Percentiles rank a stretch among this genome's conserved stretches.
Evolutionary conservation across 2,329 filamentous ascomycete species (phyloP).

Genomic region (Tolypocladium guangdongense): DNA sequence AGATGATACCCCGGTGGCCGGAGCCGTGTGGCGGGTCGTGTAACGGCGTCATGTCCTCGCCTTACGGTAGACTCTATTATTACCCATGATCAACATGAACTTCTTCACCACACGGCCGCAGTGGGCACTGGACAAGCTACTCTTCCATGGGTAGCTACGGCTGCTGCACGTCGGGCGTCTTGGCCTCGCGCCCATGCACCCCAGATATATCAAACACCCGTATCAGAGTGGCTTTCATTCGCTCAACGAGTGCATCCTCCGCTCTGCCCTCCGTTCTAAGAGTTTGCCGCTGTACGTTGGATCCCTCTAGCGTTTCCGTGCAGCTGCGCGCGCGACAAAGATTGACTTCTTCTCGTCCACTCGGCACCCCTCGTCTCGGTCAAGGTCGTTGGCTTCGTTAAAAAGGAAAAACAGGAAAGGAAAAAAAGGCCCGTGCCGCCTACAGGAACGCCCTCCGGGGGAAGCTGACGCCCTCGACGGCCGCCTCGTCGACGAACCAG

Average conservation of each 20-base stretch:
- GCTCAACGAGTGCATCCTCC: neutral
- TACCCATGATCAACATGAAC: neutral
- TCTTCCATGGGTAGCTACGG: neutral
- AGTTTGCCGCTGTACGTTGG: neutral
- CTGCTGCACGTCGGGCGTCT: neutral
- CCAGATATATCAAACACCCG: neutral
- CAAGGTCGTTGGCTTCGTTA: neutral
- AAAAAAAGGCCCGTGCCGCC: neutral
- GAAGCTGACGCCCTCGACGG: constrained; percentile 76
- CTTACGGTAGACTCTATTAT: neutral
- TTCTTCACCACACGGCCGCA: neutral
- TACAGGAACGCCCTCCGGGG: constrained; percentile 59
- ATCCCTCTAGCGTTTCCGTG: neutral
- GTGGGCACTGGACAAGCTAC: neutral
- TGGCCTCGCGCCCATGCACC: neutral
- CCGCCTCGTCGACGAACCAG: constrained; percentile 88
- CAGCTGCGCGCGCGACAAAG: neutral
- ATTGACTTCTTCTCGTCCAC: neutral
- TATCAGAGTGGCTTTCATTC: neutral
- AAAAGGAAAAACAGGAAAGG: too few relatives aligned
- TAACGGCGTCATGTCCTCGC: constrained; percentile 4
- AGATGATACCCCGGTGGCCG: constrained; percentile 26
- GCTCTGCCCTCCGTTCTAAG: neutral
- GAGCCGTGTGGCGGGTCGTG: constrained; percentile 36
- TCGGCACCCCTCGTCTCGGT: neutral